Evolutionary conservation across 768 basidiomycete genomes (phyloP), one percentile per base, ranked within the genome.

Genomic region (Lentinula sp.): DNA sequence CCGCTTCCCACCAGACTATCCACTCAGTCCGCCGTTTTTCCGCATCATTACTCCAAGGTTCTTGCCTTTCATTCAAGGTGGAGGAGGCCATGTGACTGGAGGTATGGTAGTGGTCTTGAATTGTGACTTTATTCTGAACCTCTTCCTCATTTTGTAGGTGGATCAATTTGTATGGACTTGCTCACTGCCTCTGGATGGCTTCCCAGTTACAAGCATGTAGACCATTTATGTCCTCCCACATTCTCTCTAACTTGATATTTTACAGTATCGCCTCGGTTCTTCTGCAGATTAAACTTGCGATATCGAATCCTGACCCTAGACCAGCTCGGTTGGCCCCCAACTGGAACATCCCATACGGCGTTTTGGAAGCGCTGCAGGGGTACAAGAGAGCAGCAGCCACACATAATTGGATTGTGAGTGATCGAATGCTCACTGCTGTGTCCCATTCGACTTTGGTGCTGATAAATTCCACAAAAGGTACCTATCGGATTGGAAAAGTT

Each of bases 91-190:
- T 70, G 75, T 89, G 45, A 88, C 86, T 18, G 81, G 78, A 65
- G 87, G 50, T 51, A 5, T 15, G 50, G 23, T 28, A 28, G 28
- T 5, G 3, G 15, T 48, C 4, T 18, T 53, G 40, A 40, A 58
- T 53, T 57, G 54, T 23, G 61, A 28, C 57, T 16, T 18, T 37
- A 43, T 49, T 57, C 18, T 34, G 8, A 48, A 63, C 52, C 54
- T 28, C 53, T 61, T 55, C 61, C 46, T 54, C 5, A 15, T 51
- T 18, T 51, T 8, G 37, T 62, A 83, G 85, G 87, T 10, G 88
- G 87, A 1, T 87, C 85, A 3, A 87, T 89, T 53, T 89, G 88
- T 65, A 88, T 89, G 86, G 87, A 89, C 68, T 73, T 88, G 6
- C 71, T 88, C 54, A 87, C 85, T 1, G 76, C 84, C 0, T 83